Evolutionary conservation across 306 rosid genomes (phyloP).

Genomic region (Dicorynia guianensis): DNA sequence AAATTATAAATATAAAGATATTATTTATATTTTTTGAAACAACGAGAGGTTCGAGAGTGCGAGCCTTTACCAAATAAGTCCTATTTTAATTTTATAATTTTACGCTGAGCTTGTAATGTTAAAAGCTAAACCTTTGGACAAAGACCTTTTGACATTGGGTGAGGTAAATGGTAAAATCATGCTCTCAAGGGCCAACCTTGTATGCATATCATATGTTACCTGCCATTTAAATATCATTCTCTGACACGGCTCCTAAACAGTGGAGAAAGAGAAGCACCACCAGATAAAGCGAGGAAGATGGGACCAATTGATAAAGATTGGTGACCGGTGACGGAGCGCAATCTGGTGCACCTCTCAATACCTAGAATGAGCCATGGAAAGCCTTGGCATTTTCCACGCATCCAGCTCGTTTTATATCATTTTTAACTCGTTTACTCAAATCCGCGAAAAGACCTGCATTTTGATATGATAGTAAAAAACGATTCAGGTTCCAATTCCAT

Average conservation of each 20-base stretch:
- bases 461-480: neutral
- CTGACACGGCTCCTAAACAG: neutral
- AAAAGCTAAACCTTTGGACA: constrained; percentile 7
- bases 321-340: neutral
- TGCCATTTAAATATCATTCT: neutral
- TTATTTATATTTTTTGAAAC: too few species aligned
- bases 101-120: neutral
- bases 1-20: too few species aligned
- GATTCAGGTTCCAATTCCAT: constrained; percentile 14
- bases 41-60: too few species aligned
- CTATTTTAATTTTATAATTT: neutral
- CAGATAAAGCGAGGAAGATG: neutral
- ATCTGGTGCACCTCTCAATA: neutral
- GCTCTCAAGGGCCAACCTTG: neutral
- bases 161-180: constrained; percentile 3
- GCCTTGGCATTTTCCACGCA: neutral
- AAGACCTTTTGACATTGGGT: neutral
- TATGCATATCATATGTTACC: neutral
- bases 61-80: too few species aligned
- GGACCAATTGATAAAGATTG: constrained; percentile 5
- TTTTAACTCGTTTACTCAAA: neutral
- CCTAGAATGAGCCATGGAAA: neutral
- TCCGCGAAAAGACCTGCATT: neutral
- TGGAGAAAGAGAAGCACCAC: neutral
- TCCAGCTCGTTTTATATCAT: neutral